Percentiles rank a stretch among this genome's conserved stretches.
Conservation (phyloP, 176 grass and related monocot species). For the Carex myosuroides region DNA sequence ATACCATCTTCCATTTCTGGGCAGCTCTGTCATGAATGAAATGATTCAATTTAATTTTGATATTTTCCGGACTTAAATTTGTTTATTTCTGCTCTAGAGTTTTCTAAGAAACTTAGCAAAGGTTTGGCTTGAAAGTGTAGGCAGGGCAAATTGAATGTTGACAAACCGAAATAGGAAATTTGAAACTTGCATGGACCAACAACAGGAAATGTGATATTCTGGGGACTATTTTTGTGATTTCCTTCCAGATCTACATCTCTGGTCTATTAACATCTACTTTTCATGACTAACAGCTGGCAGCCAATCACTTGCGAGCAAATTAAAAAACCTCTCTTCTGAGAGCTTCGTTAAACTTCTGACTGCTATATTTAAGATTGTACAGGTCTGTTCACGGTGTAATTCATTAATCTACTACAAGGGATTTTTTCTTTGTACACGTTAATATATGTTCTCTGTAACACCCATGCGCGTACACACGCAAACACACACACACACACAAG, state of each 20-base stretch:
- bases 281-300: slow-evolving; percentile 50
- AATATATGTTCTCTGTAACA: not conserved
- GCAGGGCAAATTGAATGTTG: not conserved
- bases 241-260: not conserved
- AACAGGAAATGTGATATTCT: not conserved
- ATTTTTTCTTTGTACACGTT: not conserved
- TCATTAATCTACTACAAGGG: not conserved
- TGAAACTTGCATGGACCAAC: not conserved
- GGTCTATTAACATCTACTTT: slow-evolving; percentile 18
- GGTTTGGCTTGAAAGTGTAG: not conserved
- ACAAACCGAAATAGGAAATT: not conserved
- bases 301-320: slow-evolving; percentile 84
- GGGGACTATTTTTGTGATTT: not conserved
- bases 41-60: slow-evolving; percentile 1
- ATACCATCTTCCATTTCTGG: not conserved
- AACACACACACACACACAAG: too few species aligned
- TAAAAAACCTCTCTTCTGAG: slow-evolving; percentile 80
- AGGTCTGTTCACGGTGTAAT: slow-evolving; percentile 38
- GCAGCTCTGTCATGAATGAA: slow-evolving; percentile 3
- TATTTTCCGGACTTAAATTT: not conserved
- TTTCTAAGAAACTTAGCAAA: not conserved
- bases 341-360: slow-evolving; percentile 90
- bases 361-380: slow-evolving; percentile 88
- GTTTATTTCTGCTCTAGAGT: not conserved
- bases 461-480: not conserved